Conservation (phyloP, 192 early-diverging fungal genomes). For the Coemansia sp. region DNA sequence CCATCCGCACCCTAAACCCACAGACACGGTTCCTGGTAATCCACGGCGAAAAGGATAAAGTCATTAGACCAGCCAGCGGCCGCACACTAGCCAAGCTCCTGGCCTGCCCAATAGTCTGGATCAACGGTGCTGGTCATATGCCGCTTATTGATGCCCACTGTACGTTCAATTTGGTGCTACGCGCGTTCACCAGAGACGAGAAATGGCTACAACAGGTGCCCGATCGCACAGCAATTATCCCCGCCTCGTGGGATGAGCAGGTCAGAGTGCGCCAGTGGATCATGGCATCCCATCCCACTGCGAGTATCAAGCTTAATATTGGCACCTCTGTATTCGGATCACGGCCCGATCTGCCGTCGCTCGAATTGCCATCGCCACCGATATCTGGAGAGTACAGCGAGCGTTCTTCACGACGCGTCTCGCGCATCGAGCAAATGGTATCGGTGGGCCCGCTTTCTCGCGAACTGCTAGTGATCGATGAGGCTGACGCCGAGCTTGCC, state of each 20-base stretch:
- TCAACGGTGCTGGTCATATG: constrained; percentile 50
- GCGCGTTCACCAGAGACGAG: constrained; percentile 37
- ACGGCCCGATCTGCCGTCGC: background rate
- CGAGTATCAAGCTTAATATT: background rate
- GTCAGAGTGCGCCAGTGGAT: constrained; percentile 30
- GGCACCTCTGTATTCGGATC: background rate
- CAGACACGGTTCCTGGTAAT: constrained; percentile 45
- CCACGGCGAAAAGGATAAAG: constrained; percentile 52
- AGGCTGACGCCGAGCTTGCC: constrained; percentile 11
- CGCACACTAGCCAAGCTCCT: constrained; percentile 46
- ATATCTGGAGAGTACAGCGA: background rate
- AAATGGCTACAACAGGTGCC: constrained; percentile 29
- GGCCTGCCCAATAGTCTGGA: constrained; percentile 39
- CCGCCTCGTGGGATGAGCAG: constrained; percentile 40
- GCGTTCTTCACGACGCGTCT: background rate
- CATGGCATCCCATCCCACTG: no score
- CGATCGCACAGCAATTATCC: constrained; percentile 22
- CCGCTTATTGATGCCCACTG: constrained; percentile 50
- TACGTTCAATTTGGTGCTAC: constrained; percentile 48
- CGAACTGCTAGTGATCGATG: constrained; percentile 39
- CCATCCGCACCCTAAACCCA: constrained; percentile 26
- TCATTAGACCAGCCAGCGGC: constrained; percentile 48
- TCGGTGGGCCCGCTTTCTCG: constrained; percentile 23
- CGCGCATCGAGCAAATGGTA: constrained; percentile 18
- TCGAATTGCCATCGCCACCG: background rate